These are phyloP conservation scores for Sphaerulina populicola DNA, from an alignment of 2,329 filamentous ascomycete genomes.

Conservation along the genomic window DNA sequence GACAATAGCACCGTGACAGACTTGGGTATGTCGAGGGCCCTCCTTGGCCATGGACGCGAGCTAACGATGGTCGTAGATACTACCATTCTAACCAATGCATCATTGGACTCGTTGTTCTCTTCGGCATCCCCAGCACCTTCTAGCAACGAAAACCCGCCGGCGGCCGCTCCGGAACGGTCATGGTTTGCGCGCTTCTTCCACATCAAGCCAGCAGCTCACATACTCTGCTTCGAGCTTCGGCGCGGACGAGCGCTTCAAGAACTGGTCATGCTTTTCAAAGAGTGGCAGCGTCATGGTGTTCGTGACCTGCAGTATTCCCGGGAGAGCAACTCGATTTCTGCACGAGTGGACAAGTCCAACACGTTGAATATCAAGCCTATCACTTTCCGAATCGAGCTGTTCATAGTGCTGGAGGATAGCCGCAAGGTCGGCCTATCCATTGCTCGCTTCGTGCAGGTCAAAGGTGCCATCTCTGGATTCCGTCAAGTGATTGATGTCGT, in stretches of 20 bases:
- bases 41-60: background rate
- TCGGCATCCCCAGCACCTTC: slow-evolving; percentile 34
- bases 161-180: slow-evolving; percentile 48
- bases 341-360: slow-evolving; percentile 65
- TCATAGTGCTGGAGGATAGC: slow-evolving; percentile 80
- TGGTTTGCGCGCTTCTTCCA: slow-evolving; percentile 87
- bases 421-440: slow-evolving; percentile 68
- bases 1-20: slow-evolving; percentile 15
- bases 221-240: slow-evolving; percentile 66
- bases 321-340: slow-evolving; percentile 69
- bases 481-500: slow-evolving; percentile 72
- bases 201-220: slow-evolving; percentile 70
- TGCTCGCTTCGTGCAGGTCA: slow-evolving; percentile 78
- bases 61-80: slow-evolving; percentile 16
- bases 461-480: slow-evolving; percentile 86
- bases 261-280: slow-evolving; percentile 62
- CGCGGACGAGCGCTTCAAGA: slow-evolving; percentile 69
- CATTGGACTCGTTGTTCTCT: slow-evolving; percentile 29
- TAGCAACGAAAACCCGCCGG: slow-evolving; percentile 44
- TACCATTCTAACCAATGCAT: slow-evolving; percentile 22
- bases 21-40: slow-evolving; percentile 14
- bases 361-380: slow-evolving; percentile 78
- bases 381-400: slow-evolving; percentile 78
- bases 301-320: slow-evolving; percentile 71
- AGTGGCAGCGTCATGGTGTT: slow-evolving; percentile 72